Base-by-base conservation (phyloP, 495 filamentous ascomycete genomes). In the Penicillium flavigenum region DNA sequence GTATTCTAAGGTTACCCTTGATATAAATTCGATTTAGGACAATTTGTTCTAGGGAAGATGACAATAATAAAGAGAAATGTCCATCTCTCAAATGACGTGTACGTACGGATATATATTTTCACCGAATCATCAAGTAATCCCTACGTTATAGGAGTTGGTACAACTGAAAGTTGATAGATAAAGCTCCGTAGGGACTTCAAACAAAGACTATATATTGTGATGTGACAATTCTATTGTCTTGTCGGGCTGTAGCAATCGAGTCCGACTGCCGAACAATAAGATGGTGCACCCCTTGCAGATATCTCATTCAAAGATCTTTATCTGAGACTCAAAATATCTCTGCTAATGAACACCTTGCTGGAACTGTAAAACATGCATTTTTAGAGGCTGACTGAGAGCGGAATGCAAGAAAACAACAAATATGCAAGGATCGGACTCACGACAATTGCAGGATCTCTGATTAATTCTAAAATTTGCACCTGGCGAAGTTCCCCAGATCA, bases 401-500 rank as follows among this genome's bases (percentile, higher is more conserved):
- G 36, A 26, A 52, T 42, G 36, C n/a, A 29, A 17, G 24, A 5
- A 34, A 38, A 24, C 26, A 52, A 29, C n/a, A 52, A 52, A 14
- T 43, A 42, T 31, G 50, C 50, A 43, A 42, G 50, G 50, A 43
- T 42, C 38, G 16, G 10, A 8, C 9, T 31, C 12, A 36, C 11
- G n/a, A 27, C 19, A 24, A 41, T 26, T 12, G 16, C 36, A 7
- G 9, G 36, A 42, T n/a, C 22, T 11, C 12, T 26, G 20, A 27
- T 26, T 22, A 26, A 51, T 17, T 8, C 8, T 3, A 42, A 38
- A 6, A 31, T 12, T 16, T 8, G 6, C 2, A 31, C 29, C 12
- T 16, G 0, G 34, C n/a, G 9, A 26, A 50, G 1, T 9, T 34
- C 17, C 19, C 27, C 22, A 26, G 24, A 26, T 1, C 6, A 5